Evolutionary conservation across 352 stramenopile genomes (phyloP), one percentile per base, ranked within the genome.

Genomic region (Globisporangium mamillatum): DNA sequence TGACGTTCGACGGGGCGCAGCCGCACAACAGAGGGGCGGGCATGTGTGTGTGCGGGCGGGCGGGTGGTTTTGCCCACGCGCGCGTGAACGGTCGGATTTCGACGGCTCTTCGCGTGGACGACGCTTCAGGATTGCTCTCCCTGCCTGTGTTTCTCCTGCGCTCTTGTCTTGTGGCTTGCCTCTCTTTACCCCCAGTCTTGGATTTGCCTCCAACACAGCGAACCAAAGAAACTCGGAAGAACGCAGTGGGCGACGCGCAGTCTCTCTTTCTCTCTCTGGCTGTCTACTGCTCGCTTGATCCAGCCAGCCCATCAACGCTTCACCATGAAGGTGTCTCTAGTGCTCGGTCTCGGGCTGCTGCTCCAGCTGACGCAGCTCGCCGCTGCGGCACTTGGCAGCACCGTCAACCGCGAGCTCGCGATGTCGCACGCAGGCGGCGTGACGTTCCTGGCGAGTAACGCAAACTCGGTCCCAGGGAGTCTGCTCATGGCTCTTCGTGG

Each of bases 391-490:
- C 29, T 32, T 32, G 29, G 29, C 4, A 32, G 50, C 32, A 55
- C 50, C 41, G 12, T 69, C 57, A 76, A 76, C 55, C 25, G 73
- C 6, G 60, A 63, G 14, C 46, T 77, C 60, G 48, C 66, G 22
- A 60, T 63, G 36, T 48, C 62, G 52, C 53, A 59, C 18, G 63
- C 64, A 14, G 32, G 16, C 32, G 29, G 52, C 46, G 66, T 81
- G 36, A 46, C 60, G 67, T 81, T 81, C 67, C 63, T 67, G 14
- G 58, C 53, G 38, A 41, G 63, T 34, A 61, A 76, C 14, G 4
- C 46, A 44, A 32, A 59, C 1, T 63, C 70, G 29, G 38, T 72
- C 20, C 55, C 56, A 3, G 48, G 61, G 9, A 63, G 41, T 9
- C 20, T 81, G 2, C 48, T 78, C 1, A 22, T 54, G 34, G 9